Evolutionary conservation across 352 stramenopile species (phyloP).

Genomic region (Thalassiosira ordinaria): DNA sequence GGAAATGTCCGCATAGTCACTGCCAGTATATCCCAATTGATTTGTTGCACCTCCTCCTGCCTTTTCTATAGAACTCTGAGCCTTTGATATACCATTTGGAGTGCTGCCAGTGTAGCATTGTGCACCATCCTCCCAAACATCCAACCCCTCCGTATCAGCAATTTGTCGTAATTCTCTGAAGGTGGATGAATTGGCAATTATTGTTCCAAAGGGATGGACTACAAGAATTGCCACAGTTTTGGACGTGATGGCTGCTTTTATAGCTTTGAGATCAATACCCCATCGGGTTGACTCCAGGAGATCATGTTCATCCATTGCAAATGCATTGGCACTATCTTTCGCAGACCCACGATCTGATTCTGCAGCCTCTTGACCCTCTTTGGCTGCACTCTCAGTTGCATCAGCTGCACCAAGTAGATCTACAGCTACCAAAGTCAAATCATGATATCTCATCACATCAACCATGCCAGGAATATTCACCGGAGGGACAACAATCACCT

Average conservation of each 20-base stretch:
- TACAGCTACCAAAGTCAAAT: conserved; percentile 69
- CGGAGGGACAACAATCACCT: conserved; percentile 78
- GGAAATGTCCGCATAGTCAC: conserved; percentile 52
- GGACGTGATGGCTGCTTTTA: conserved; percentile 58
- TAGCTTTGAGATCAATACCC: conserved; percentile 50
- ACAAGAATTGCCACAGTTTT: conserved; percentile 83
- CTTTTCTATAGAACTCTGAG: too few species aligned
- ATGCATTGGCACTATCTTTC: background rate
- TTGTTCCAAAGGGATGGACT: conserved; percentile 81
- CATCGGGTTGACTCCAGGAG: conserved; percentile 9
- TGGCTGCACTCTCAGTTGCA: conserved; percentile 1
- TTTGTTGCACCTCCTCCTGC: background rate
- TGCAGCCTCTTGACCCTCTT: background rate
- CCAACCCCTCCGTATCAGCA: conserved; percentile 54
- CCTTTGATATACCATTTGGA: too few species aligned
- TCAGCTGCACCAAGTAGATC: conserved; percentile 56
- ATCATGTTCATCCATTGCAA: background rate
- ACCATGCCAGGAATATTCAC: conserved; percentile 82
- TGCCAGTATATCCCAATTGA: conserved; percentile 55
- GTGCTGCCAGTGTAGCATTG: conserved; percentile 74
- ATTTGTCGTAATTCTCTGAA: conserved; percentile 62
- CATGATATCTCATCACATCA: conserved; percentile 68
- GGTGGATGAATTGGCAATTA: conserved; percentile 29
- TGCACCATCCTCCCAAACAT: conserved; percentile 83
- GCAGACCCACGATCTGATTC: background rate